Evolutionary conservation across 441 rosid genomes (phyloP), one percentile per base, ranked within the genome.

Genomic region (Corymbia citriodora): DNA sequence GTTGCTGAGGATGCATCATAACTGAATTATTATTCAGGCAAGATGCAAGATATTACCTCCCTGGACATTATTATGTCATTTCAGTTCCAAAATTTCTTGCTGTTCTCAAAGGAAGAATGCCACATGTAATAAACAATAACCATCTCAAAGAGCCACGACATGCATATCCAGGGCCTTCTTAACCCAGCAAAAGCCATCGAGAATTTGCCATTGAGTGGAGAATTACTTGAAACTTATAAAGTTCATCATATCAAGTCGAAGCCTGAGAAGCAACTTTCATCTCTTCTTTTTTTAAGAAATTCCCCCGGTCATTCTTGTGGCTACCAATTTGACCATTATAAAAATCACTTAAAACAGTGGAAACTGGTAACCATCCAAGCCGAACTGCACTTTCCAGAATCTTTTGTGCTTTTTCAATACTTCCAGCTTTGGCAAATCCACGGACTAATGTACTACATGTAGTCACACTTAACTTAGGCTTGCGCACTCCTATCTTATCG

Each of bases 281-380:
- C 52, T 79, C 85, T 45, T 79, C 85, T 79, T 79, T 52, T 23
- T 23, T 79, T 7, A 79, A 79, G n/a, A 79, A 79, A n/a, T 79
- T 23, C 85, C 52, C 85, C 1, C 18, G n/a, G 52, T 79, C 85
- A 79, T 79, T 79, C 52, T 12, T 14, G n/a, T 45, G 85, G 52
- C 85, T n/a, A 79, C n/a, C 85, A 45, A 23, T 79, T 45, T 12
- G 52, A 40, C 50, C 85, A 52, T 79, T 45, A 79, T 7, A 70
- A 11, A 93, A 48, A 89, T 92, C 93, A 89, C 72, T 86, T 89
- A 94, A 55, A 89, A 50, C 90, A 83, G 92, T 93, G 88, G 96
- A 92, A 31, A 94, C 92, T 79, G 94, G 93, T 87, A 96, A 92
- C 93, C 97, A 96, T 88, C 94, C 92, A 83, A 92, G 94, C 90